Conservation (phyloP, 768 basidiomycete species). For the Cyclocybe cylindracea region DNA sequence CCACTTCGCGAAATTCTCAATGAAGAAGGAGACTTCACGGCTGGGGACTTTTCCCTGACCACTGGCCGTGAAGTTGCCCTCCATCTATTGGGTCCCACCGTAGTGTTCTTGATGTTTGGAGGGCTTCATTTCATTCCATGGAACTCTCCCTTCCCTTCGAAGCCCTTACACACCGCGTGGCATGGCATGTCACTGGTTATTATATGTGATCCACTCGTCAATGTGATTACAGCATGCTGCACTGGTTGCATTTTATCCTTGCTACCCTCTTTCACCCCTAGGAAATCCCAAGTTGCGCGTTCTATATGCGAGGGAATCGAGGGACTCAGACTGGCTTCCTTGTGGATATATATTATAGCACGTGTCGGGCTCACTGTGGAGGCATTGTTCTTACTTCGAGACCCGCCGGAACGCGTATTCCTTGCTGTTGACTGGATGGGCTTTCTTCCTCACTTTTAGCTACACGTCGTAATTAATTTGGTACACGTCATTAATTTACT, state of each 20-base stretch:
- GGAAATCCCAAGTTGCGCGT: constrained; percentile 20
- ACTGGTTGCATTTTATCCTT: constrained; percentile 24
- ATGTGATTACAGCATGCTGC: too few species aligned
- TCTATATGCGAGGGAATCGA: neutral
- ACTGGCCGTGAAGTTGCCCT: too few species aligned
- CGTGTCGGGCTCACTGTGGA: constrained; percentile 10
- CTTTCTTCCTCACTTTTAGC: constrained; percentile 16
- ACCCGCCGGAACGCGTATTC: constrained; percentile 8
- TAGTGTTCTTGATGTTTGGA: too few species aligned
- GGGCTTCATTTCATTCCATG: too few species aligned
- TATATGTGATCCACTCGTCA: constrained; percentile 20
- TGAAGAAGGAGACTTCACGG: too few species aligned
- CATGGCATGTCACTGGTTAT: neutral
- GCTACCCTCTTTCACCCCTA: constrained; percentile 11
- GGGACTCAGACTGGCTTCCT: neutral
- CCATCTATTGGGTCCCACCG: too few species aligned
- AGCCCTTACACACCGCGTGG: neutral
- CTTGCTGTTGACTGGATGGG: constrained; percentile 9
- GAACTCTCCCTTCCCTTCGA: too few species aligned
- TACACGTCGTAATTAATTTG: too few species aligned
- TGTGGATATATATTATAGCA: constrained; percentile 13
- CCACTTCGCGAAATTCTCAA: too few species aligned
- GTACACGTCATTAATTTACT: too few species aligned
- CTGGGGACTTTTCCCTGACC: too few species aligned
- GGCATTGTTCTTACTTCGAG: constrained; percentile 12